A percentile compares a stretch with the other conserved stretches of the same genome.
Evolutionary conservation across 768 basidiomycete species (phyloP).

Genomic region (Phylloporus arenicola): DNA sequence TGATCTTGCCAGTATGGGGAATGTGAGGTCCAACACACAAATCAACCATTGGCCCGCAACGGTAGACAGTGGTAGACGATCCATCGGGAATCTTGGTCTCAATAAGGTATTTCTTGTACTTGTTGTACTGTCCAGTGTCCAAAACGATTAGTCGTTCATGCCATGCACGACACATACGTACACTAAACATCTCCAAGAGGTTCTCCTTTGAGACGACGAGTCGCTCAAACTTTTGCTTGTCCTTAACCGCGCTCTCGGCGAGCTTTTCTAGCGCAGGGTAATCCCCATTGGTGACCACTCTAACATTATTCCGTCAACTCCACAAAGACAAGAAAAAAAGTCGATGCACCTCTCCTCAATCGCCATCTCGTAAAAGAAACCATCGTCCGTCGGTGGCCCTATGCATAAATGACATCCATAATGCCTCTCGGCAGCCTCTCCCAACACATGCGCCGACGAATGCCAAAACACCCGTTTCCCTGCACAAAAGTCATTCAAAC

Average conservation of each 20-base stretch:
- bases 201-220: conserved; percentile 90
- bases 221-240: conserved; percentile 96
- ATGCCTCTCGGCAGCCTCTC: conserved; percentile 92
- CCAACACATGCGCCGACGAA: conserved; percentile 96
- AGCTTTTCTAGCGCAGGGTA: conserved; percentile 88
- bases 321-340: too few species aligned
- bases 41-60: conserved; percentile 98
- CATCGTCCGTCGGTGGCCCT: conserved; percentile 95
- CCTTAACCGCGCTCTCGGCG: conserved; percentile 84
- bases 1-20: conserved; percentile 96
- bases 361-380: conserved; percentile 99
- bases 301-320: conserved; percentile 21
- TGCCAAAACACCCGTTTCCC: conserved; percentile 99
- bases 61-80: conserved; percentile 94
- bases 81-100: conserved; percentile 95
- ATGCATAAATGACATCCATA: conserved; percentile 97
- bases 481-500: conserved; percentile 16
- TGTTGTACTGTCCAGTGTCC: conserved; percentile 73
- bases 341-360: conserved; percentile 63
- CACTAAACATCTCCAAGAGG: conserved; percentile 94
- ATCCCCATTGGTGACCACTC: conserved; percentile 74
- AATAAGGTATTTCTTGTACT: conserved; percentile 95
- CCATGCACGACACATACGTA: conserved; percentile 35
- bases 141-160: conserved; percentile 1
- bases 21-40: conserved; percentile 97